phyloP scores from a whole-genome alignment of 495 filamentous ascomycete species.

The Hypoxylon intermedium region DNA sequence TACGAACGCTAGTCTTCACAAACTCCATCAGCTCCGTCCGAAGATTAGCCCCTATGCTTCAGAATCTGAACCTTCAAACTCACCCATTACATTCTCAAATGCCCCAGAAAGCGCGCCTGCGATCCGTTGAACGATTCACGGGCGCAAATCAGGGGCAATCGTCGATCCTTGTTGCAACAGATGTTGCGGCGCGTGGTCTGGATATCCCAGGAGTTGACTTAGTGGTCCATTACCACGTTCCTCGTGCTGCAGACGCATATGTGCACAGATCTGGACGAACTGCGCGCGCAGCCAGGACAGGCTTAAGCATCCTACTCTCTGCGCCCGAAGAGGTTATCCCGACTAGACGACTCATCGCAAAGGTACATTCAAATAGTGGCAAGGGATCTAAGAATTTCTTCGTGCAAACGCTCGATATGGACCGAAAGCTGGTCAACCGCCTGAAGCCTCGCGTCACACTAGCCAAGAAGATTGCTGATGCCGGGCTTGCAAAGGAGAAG shows the following conservation, averaged over 20 bases:
- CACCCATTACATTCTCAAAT: conserved; percentile 88
- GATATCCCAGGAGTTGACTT: conserved; percentile 89
- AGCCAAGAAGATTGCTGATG: conserved; percentile 84
- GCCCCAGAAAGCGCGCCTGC: conserved; percentile 94
- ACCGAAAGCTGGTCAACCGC: conserved; percentile 76
- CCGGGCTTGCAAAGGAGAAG: conserved; percentile 83
- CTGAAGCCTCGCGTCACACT: conserved; percentile 76
- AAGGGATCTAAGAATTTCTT: conserved; percentile 55
- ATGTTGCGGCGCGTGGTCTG: conserved; percentile 94
- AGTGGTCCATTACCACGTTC: conserved; percentile 93
- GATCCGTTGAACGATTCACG: conserved; percentile 90
- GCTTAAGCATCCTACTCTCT: conserved; percentile 85
- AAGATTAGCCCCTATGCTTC: conserved; percentile 82
- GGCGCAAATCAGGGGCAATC: conserved; percentile 57
- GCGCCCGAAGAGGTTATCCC: conserved; percentile 88
- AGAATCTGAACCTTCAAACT: conserved; percentile 79
- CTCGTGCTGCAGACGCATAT: conserved; percentile 88
- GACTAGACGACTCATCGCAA: conserved; percentile 81
- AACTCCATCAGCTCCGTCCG: conserved; percentile 95
- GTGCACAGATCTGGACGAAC: conserved; percentile 96
- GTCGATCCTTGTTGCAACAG: conserved; percentile 87
- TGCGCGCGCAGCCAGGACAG: conserved; percentile 77
- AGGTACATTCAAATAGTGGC: conserved; percentile 71
- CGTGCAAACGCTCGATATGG: conserved; percentile 80
- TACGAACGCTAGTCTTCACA: conserved; percentile 84